Evolutionary conservation across 1,139 yeast species (phyloP).

Genomic region (Lipomyces yarrowii): DNA sequence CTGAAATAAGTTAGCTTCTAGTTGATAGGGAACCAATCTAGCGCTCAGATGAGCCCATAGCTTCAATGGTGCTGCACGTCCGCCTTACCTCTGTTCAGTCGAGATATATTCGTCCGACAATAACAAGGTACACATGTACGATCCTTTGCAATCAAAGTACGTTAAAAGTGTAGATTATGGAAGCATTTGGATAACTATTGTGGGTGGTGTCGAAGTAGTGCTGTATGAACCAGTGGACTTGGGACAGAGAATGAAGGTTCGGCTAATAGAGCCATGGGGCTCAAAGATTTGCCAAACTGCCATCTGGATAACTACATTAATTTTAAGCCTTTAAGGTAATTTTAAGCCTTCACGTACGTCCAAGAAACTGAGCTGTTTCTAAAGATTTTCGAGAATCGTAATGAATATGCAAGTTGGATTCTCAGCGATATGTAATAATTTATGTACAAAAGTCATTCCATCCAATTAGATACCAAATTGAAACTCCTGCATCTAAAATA

Average conservation of each 20-base stretch:
- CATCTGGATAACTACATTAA: neutral
- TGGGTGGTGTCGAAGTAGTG: neutral
- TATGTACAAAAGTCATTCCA: neutral
- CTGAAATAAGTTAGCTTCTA: neutral
- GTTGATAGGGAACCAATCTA: neutral
- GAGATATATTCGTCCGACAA: neutral
- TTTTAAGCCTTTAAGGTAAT: neutral
- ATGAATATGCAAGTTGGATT: neutral
- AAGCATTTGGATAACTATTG: neutral
- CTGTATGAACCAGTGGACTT: neutral
- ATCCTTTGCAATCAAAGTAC: neutral
- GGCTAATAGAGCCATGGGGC: neutral
- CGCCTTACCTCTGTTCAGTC: neutral
- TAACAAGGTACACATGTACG: neutral
- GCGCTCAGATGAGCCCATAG: neutral
- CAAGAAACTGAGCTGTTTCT: neutral
- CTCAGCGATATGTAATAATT: neutral
- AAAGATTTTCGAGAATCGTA: neutral
- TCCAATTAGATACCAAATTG: neutral
- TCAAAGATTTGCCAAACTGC: neutral
- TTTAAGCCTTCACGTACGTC: neutral
- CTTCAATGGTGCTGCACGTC: neutral
- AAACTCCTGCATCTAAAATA: neutral
- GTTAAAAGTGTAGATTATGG: neutral
- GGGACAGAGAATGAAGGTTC: neutral